phyloP scores from a whole-genome alignment of 306 rosid species.

The Cicer chorassanicum region DNA sequence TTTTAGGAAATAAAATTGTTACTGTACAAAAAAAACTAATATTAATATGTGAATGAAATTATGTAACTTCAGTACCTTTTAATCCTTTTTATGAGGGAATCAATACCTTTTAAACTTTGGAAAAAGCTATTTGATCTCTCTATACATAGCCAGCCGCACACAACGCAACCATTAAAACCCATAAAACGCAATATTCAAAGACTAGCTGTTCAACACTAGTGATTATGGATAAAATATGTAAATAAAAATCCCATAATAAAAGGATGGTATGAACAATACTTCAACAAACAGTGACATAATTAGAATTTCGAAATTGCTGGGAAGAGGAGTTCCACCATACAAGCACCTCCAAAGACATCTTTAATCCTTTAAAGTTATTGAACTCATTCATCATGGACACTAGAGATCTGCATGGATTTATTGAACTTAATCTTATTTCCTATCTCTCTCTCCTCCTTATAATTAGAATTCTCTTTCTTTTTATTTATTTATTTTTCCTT shows the following conservation, averaged over 20 bases:
- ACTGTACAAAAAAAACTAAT: too few relatives aligned
- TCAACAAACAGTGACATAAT: background rate
- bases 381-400: background rate
- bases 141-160: background rate
- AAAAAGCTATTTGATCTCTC: background rate
- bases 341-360: background rate
- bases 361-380: background rate
- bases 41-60: too few relatives aligned
- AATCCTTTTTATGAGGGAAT: too few relatives aligned
- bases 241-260: background rate
- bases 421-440: background rate
- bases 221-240: too few relatives aligned
- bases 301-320: background rate
- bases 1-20: too few relatives aligned
- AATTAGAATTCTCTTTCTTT: background rate
- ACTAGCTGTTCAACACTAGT: too few relatives aligned
- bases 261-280: background rate
- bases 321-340: background rate
- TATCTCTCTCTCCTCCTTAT: background rate
- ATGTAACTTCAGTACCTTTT: too few relatives aligned
- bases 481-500: background rate
- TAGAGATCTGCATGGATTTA: background rate
- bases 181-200: background rate
- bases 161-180: background rate
- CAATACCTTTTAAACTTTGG: too few relatives aligned